Evolutionary conservation across 2,329 filamentous ascomycete species (phyloP), one percentile per base, ranked within the genome.

Genomic region (Ceratocystis diversiconidia): DNA sequence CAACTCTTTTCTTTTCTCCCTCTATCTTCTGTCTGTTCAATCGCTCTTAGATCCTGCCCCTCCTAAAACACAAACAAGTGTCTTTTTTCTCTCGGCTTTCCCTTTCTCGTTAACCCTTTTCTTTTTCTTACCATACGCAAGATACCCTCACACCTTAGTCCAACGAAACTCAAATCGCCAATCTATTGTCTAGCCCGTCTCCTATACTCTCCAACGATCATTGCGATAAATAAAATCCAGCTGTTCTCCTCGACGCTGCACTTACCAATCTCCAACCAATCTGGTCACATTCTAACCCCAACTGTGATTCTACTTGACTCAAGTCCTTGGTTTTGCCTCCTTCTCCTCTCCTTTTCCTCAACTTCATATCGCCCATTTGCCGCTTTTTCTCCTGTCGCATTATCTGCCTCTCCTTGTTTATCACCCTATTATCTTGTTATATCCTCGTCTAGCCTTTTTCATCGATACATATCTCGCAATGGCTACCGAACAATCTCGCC

Each of bases 401-500:
- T 52, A 10, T 52, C 48, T 7, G 7, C 44, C 44, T 52, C 61
- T 36, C 32, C 30, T 22, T 30, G 48, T 22, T 19, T 15, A 5
- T 28, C 48, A 15, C 5, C 10, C 3, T 25, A 5, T 15, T 6
- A 52, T 52, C 48, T 52, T 25, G 25, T 28, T 6, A 15, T 15
- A 22, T 28, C 15, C 48, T 15, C 25, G 10, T 15, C 12, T 25
- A 52, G 19, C 41, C 10, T 48, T 46, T 19, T 19, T 28, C 28
- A 22, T 44, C 60, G n/a, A 46, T 36, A 8, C 50, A 46, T 30
- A 43, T 15, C 25, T 28, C 61, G 41, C 28, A 43, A 65, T 67
- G 69, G 73, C 15, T 55, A 8, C 61, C 28, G 75, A 77, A 69
- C 65, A 68, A 12, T 71, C 74, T 67, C 78, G 80, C 64, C 81